Base-by-base conservation (phyloP, 108 stramenopile species). In the Cyclostephanos invisitatus region DNA sequence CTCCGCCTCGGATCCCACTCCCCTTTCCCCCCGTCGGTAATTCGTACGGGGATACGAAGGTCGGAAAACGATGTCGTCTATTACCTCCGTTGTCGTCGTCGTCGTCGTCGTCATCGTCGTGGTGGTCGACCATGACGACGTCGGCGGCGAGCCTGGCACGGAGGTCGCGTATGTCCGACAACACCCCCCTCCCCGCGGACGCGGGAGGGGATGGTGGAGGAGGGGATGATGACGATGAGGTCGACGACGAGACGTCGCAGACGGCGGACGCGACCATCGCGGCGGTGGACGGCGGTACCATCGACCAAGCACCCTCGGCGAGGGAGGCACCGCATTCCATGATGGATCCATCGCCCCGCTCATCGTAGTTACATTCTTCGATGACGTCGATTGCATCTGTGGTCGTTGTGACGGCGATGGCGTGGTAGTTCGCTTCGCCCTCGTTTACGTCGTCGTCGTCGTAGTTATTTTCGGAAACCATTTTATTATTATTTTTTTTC, bases 41-140 rank as follows among this genome's bases (percentile, higher is more conserved):
- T 54, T 80, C 64, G 29, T 64, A 68, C 20, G 80, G 80, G 2
- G 73, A 74, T 38, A 74, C 47, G 63, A 74, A 73, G 42, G 80
- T 63, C 47, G 80, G 80, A 49, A 74, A 74, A 11, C 57, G 56
- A 54, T 44, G 29, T 1, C 25, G 59, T 15, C 44, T 11, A 38
- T 55, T 22, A 46, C 11, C 36, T n/a, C 21, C n/a, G 49, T 36
- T 7, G 51, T 7, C 32, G n/a, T 7, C 37, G 54, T 22, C 15
- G 25, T 36, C 32, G 21, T 50, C 44, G 44, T 14, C 40, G 40
- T 11, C 40, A 25, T 68, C 71, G 71, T n/a, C n/a, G n/a, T n/a
- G n/a, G n/a, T n/a, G n/a, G n/a, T n/a, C n/a, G n/a, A n/a, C n/a
- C n/a, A 28, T 49, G 40, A 79, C 68, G 29, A 79, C 71, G 53